These are phyloP conservation scores for Amanita exitialis DNA, from an alignment of 768 basidiomycete genomes.

Conservation along the genomic window DNA sequence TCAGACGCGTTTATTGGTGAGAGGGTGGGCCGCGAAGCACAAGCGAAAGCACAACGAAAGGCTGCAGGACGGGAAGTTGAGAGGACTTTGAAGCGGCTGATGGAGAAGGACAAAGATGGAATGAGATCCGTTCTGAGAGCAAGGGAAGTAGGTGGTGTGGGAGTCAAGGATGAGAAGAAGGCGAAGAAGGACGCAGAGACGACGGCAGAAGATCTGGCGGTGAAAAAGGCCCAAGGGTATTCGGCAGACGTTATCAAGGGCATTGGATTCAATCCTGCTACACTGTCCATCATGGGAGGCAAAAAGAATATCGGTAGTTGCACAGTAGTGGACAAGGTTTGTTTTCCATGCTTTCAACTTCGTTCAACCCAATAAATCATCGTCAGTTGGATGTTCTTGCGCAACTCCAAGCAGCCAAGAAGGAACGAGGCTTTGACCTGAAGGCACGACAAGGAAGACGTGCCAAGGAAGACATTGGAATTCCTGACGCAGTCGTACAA, in stretches of 20 bases:
- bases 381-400: conserved; percentile 48
- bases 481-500: conserved; percentile 15
- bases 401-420: conserved; percentile 36
- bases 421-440: conserved; percentile 38
- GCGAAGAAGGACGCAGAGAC: conserved; percentile 11
- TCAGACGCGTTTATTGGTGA: conserved; percentile 49
- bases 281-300: conserved; percentile 34
- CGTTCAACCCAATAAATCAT: not conserved
- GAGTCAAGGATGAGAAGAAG: conserved; percentile 13
- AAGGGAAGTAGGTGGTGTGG: conserved; percentile 28
- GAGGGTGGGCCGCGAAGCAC: conserved; percentile 69
- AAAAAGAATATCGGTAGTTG: conserved; percentile 23
- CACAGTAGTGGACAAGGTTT: conserved; percentile 46
- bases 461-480: conserved; percentile 50
- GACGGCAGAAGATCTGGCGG: conserved; percentile 10
- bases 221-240: conserved; percentile 24
- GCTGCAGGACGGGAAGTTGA: conserved; percentile 52
- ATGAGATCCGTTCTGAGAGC: conserved; percentile 55
- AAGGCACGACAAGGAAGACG: conserved; percentile 54
- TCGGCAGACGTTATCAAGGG: conserved; percentile 57
- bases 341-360: conserved; percentile 7
- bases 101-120: conserved; percentile 59
- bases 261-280: conserved; percentile 73
- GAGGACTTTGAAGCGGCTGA: conserved; percentile 42
- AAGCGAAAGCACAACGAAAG: conserved; percentile 64